Conservation (phyloP, 2,329 filamentous ascomycete genomes). For the Cercospora beticola region DNA sequence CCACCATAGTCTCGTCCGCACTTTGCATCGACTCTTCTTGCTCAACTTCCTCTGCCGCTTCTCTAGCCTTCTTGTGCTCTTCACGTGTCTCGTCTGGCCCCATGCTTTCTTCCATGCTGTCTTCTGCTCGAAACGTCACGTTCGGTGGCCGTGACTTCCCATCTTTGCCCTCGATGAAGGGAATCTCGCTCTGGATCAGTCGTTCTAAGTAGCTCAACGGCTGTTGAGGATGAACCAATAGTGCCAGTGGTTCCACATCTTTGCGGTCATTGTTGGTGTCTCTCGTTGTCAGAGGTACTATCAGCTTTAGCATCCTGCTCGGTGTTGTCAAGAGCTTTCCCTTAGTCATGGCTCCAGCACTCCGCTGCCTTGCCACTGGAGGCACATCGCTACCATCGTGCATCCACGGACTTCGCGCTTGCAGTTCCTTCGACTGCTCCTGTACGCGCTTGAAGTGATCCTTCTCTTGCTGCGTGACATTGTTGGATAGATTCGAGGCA, state of each 20-base stretch:
- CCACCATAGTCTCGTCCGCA: constrained; percentile 52
- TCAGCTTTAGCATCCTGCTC: constrained; percentile 74
- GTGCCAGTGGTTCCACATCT: constrained; percentile 77
- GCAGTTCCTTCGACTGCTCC: constrained; percentile 54
- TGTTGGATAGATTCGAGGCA: constrained; percentile 44
- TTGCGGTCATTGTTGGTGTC: constrained; percentile 62
- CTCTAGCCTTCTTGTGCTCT: constrained; percentile 33
- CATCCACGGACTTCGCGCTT: constrained; percentile 65
- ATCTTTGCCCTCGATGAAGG: constrained; percentile 56
- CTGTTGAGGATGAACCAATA: constrained; percentile 85
- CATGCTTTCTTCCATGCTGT: constrained; percentile 60
- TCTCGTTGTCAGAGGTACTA: constrained; percentile 68
- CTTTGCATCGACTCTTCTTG: constrained; percentile 34
- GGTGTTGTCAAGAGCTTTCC: constrained; percentile 79
- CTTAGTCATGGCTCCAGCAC: constrained; percentile 63
- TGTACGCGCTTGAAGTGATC: constrained; percentile 46
- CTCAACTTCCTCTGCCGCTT: constrained; percentile 35
- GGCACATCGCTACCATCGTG: constrained; percentile 59
- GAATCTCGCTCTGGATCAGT: constrained; percentile 83
- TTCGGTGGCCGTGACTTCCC: constrained; percentile 69
- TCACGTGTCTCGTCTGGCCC: constrained; percentile 14
- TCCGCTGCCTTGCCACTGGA: constrained; percentile 54
- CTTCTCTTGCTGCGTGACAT: constrained; percentile 48
- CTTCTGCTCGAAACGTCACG: constrained; percentile 78
- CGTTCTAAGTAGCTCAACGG: constrained; percentile 87